phyloP scores from a whole-genome alignment of 768 basidiomycete species.

The Peribolospora kevripleyi region DNA sequence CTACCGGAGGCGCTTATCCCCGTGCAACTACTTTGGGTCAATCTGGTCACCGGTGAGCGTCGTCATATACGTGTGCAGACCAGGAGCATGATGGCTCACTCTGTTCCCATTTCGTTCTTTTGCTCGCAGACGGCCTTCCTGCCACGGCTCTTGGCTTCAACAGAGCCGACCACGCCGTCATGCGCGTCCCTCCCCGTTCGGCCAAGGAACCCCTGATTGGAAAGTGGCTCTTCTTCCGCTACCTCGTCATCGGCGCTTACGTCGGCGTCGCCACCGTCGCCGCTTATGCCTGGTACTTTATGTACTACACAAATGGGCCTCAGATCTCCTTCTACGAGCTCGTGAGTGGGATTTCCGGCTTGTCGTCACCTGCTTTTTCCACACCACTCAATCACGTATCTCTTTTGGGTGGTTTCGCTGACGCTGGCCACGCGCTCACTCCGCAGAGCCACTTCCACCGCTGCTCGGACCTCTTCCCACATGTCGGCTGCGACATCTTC shows the following conservation, averaged over 20 bases:
- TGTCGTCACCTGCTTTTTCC: not conserved
- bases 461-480: conserved; percentile 55
- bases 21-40: conserved; percentile 95
- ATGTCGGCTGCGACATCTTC: conserved; percentile 83
- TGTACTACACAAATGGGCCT: conserved; percentile 68
- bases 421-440: not conserved
- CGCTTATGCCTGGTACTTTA: conserved; percentile 99
- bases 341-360: conserved; percentile 27
- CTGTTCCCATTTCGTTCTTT: not conserved
- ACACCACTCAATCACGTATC: not conserved
- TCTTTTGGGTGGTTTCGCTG: not conserved
- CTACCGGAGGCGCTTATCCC: conserved; percentile 99
- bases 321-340: conserved; percentile 83
- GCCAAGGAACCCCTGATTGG: conserved; percentile 75
- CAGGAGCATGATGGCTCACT: not conserved
- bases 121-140: conserved; percentile 33
- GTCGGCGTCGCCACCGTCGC: conserved; percentile 88
- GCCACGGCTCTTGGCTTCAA: conserved; percentile 97
- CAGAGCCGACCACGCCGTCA: conserved; percentile 77
- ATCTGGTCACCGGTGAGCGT: conserved; percentile 65
- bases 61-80: not conserved
- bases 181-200: conserved; percentile 77
- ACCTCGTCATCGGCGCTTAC: conserved; percentile 76
- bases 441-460: conserved; percentile 82
- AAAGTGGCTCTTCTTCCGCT: conserved; percentile 86